These are phyloP conservation scores for Sporothrix mexicana DNA, from an alignment of 2,329 filamentous ascomycete species.

Conservation along the genomic window DNA sequence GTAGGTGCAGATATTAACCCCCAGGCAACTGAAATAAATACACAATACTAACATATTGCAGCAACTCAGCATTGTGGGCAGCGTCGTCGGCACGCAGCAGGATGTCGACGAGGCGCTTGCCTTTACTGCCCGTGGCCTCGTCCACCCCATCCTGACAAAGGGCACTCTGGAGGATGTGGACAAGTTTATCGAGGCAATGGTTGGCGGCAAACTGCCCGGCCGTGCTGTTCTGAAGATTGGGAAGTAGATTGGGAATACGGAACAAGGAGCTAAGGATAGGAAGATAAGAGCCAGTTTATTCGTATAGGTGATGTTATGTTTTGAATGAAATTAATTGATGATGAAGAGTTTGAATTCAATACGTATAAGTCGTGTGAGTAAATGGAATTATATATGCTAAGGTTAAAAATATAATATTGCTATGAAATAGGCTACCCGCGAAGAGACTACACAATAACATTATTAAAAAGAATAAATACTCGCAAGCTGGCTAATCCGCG, in stretches of 20 bases:
- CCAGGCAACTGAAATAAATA: neutral
- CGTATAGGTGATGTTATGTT: no score
- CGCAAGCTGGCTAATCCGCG: no score
- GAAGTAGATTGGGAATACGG: neutral
- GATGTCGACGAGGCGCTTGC: neutral
- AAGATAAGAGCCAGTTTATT: neutral
- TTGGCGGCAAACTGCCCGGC: neutral
- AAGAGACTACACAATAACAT: no score
- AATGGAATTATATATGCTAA: no score
- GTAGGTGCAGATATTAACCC: neutral
- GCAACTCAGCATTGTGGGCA: constrained; percentile 1
- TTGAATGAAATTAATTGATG: no score
- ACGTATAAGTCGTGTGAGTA: no score
- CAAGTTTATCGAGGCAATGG: neutral
- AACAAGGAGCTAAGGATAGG: neutral
- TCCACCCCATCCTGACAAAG: neutral
- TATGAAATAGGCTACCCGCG: no score
- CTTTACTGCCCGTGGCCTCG: neutral
- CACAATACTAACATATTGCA: neutral
- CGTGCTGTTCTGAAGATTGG: neutral
- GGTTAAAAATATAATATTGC: no score
- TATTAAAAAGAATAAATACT: no score
- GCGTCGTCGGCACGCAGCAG: neutral
- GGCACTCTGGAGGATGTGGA: neutral
- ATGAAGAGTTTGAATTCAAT: no score